Base-by-base conservation (phyloP, 2,329 filamentous ascomycete genomes). In the Diaporthe eres region DNA sequence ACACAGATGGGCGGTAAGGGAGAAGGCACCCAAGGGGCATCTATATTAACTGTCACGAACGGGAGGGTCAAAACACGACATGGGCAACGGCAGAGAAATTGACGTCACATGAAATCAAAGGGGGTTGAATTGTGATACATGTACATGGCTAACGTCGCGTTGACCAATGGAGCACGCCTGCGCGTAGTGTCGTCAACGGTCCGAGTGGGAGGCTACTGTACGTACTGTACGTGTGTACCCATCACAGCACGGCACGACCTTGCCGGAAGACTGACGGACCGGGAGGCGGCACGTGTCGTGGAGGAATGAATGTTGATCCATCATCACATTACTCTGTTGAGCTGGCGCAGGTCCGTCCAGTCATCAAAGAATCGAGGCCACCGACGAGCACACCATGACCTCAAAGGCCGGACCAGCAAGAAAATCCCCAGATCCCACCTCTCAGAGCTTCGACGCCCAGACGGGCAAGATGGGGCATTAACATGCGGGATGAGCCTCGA, bases 21-120 rank as follows among this genome's bases (percentile, higher is more conserved):
- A 39, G 37, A 25, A 13, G 63, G 39, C 49, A 22, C 34, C 34
- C 49, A 42, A 22, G 65, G 7, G 51, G 65, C 19, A 55, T 39
- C 47, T 60, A 60, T 60, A 53, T 53, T 68, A 68, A 53, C 3
- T 28, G 22, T 12, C 49, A 51, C 34, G 49, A 53, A 31, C 49
- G 15, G 37, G 65, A 55, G 15, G 49, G 57, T 25, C 57, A 25
- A 61, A n/a, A 39, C 37, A 61, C 58, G 37, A 42, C 37, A 25
- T 42, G 55, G 37, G 37, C 19, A 25, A 61, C 8, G 15, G n/a
- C 34, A 22, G 34, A 8, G 1, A 42, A 42, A 3, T 70, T 70
- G 65, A 70, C 65, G 65, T 70, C 65, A 70, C 49, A 55, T 55
- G 49, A 47, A 70, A 70, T 70, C 65, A 70, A 42, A 55, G 65